Base-by-base conservation (phyloP, 768 basidiomycete genomes). In the Leccinum broughii region DNA sequence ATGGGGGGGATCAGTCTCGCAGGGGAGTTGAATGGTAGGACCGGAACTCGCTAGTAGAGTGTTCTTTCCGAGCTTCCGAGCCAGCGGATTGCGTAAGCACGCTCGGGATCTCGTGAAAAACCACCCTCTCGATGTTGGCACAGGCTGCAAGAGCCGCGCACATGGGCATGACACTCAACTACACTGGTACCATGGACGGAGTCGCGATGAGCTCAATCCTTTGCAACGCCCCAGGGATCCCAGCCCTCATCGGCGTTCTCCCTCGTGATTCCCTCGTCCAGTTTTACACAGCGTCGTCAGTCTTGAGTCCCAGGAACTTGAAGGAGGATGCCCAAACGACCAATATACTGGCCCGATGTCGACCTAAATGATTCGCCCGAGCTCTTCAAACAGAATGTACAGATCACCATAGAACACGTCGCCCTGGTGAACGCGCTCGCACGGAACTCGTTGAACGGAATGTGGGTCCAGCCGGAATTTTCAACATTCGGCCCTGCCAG, bases 381-480 rank as follows among this genome's bases (percentile, higher is more conserved):
- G 26, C 57, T 78, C n/a, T 86, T 90, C 77, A 85, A 84, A 62
- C 82, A 83, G 54, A 85, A 85, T 67, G 61, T 86, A 2, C 78
- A 78, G 46, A 56, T 80, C 17, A 75, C 80, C 0, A 77, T 81
- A 56, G 78, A 81, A 41, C 80, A 84, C n/a, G 77, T 87, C 30
- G 62, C 77, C 2, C 72, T 80, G 11, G 71, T 87, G 2, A 82
- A 84, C 61, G 70, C 69, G 2, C 71, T 83, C 3, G 83, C 86
- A 0, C 77, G 81, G 56, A 78, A 71, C 44, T 79, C 82, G 9
- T 66, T 86, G 30, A 69, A 74, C 14, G 81, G 81, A 50, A 82
- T 88, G 87, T 89, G 70, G 63, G 84, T 75, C 7, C 32, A 20
- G 11, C 28, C 15, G n/a, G 2, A 11, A 0, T 2, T 2, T n/a